phyloP scores from a whole-genome alignment of 345 rosid genomes.

The Syzygium oleosum region DNA sequence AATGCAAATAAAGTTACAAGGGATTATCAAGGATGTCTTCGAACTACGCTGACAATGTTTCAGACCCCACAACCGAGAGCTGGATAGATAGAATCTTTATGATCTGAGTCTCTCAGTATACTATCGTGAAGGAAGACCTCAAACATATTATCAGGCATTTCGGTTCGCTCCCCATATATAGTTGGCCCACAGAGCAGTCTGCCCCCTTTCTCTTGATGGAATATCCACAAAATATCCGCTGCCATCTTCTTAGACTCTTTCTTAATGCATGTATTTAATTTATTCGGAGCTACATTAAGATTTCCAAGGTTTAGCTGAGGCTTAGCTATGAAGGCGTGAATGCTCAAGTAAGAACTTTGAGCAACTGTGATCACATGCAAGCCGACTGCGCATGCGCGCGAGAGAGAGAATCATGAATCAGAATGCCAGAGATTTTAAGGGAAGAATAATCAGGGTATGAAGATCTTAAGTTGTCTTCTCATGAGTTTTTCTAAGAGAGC shows the following conservation, averaged over 20 bases:
- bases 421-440: not conserved
- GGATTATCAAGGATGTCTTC: not conserved
- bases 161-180: not conserved
- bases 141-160: not conserved
- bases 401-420: not conserved
- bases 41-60: not conserved
- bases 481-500: not conserved
- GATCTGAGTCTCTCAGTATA: not conserved
- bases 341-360: not conserved
- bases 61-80: not conserved
- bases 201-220: not conserved
- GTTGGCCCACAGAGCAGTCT: not conserved
- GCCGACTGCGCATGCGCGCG: not conserved
- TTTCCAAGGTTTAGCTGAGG: not conserved
- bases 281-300: not conserved
- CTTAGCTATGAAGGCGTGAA: not conserved
- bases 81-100: not conserved
- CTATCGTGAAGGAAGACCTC: not conserved
- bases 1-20: not conserved
- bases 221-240: not conserved
- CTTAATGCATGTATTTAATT: not conserved
- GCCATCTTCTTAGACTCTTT: not conserved
- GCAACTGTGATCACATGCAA: not conserved
- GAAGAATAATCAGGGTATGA: not conserved
- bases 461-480: not conserved